These are phyloP conservation scores for Penicillium sp. DNA, from an alignment of 2,329 filamentous ascomycete species.

Conservation along the genomic window DNA sequence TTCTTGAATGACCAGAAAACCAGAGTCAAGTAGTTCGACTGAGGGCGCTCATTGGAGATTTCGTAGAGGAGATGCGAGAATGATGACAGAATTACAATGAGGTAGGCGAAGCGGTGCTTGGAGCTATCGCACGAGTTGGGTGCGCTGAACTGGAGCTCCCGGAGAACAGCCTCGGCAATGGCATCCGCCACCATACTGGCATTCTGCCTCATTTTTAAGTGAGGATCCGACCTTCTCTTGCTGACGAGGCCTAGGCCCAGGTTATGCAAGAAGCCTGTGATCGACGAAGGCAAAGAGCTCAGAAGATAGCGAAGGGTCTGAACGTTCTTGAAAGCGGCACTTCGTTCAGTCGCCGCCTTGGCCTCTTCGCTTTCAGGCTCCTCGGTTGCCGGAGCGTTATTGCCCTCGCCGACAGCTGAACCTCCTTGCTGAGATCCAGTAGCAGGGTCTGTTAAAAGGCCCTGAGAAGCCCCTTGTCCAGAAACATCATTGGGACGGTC, in stretches of 20 bases:
- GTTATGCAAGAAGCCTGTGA: constrained; percentile 82
- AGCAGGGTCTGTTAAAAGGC: constrained; percentile 19
- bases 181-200: constrained; percentile 62
- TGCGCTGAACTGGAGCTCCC: constrained; percentile 59
- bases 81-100: constrained; percentile 75
- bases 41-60: constrained; percentile 50
- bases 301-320: constrained; percentile 73
- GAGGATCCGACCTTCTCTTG: constrained; percentile 68
- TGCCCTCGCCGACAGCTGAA: constrained; percentile 17
- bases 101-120: constrained; percentile 70
- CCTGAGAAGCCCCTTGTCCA: constrained; percentile 22
- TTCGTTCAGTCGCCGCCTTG: constrained; percentile 27
- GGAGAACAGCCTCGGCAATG: constrained; percentile 68
- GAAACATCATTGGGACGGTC: constrained; percentile 44
- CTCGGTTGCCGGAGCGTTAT: constrained; percentile 16
- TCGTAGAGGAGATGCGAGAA: constrained; percentile 79
- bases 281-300: constrained; percentile 72
- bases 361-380: constrained; percentile 18
- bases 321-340: constrained; percentile 67
- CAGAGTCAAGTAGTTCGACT: constrained; percentile 60
- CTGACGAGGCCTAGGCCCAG: constrained; percentile 78
- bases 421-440: constrained; percentile 27
- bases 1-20: constrained; percentile 83
- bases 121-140: constrained; percentile 50
- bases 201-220: constrained; percentile 62